Conservation (phyloP, 768 basidiomycete species). For the Terana coerulea region DNA sequence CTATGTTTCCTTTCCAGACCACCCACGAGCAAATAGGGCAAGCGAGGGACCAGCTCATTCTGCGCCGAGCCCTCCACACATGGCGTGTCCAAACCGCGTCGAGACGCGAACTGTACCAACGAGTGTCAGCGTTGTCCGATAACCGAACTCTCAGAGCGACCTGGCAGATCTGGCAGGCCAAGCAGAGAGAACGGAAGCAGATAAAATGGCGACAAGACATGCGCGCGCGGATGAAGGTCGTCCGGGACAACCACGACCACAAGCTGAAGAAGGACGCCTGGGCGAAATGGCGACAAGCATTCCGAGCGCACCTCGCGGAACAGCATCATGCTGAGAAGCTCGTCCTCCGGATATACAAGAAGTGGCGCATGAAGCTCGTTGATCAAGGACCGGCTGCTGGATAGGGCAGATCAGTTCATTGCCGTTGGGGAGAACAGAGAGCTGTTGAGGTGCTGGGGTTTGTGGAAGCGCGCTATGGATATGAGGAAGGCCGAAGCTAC, state of each 20-base stretch:
- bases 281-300: slow-evolving; percentile 62
- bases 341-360: slow-evolving; percentile 38
- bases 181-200: slow-evolving; percentile 52
- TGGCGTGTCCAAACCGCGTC: slow-evolving; percentile 50
- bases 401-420: slow-evolving; percentile 46
- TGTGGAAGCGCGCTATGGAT: slow-evolving; percentile 49
- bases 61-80: slow-evolving; percentile 52
- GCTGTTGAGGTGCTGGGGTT: slow-evolving; percentile 45
- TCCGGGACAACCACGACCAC: slow-evolving; percentile 52
- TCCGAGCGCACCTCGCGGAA: slow-evolving; percentile 47
- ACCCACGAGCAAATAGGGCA: slow-evolving; percentile 64
- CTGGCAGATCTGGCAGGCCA: slow-evolving; percentile 51
- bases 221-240: slow-evolving; percentile 63
- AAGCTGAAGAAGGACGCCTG: slow-evolving; percentile 56
- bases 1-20: slow-evolving; percentile 42
- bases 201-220: slow-evolving; percentile 63
- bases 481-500: slow-evolving; percentile 42
- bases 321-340: slow-evolving; percentile 47
- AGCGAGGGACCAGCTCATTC: slow-evolving; percentile 63
- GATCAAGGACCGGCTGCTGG: slow-evolving; percentile 42
- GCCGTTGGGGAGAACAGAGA: slow-evolving; percentile 34
- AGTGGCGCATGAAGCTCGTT: slow-evolving; percentile 50
- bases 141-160: slow-evolving; percentile 39
- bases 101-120: slow-evolving; percentile 37
- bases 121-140: slow-evolving; percentile 42